Conservation (phyloP, 2,329 filamentous ascomycete species). For the Penicillium sp. region DNA sequence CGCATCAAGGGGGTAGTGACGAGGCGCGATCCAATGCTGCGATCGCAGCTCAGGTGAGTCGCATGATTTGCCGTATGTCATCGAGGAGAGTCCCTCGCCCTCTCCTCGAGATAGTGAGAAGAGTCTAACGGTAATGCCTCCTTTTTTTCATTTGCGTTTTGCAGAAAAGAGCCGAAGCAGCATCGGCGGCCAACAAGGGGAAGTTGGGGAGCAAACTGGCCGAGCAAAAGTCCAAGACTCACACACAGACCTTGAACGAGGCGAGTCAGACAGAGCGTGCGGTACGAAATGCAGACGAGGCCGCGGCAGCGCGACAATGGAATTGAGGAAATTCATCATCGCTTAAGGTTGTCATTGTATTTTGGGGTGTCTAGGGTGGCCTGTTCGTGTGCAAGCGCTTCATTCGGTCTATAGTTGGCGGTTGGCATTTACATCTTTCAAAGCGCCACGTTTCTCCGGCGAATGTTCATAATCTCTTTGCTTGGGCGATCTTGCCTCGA, state of each 20-base stretch:
- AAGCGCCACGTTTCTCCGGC: too few relatives aligned
- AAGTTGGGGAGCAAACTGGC: conserved; percentile 66
- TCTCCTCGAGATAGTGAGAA: too few relatives aligned
- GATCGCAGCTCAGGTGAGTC: conserved; percentile 72
- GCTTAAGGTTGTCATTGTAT: too few relatives aligned
- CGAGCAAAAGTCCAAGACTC: conserved; percentile 69
- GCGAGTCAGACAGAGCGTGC: conserved; percentile 61
- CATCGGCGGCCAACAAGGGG: conserved; percentile 48
- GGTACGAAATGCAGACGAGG: conserved; percentile 62
- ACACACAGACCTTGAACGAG: conserved; percentile 60
- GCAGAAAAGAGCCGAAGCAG: conserved; percentile 60
- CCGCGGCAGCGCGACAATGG: conserved; percentile 52
- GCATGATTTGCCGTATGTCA: background rate
- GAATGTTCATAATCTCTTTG: too few relatives aligned
- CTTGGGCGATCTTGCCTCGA: too few relatives aligned
- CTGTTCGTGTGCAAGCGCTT: background rate
- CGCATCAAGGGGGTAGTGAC: conserved; percentile 11
- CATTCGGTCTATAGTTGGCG: too few relatives aligned
- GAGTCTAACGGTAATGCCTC: background rate
- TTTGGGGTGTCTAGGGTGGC: background rate
- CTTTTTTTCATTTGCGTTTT: background rate
- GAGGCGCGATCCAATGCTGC: conserved; percentile 70
- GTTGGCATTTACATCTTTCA: too few relatives aligned
- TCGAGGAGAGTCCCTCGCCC: too few relatives aligned
- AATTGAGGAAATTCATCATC: conserved; percentile 35